A percentile compares a stretch with the other conserved stretches of the same genome.
Evolutionary conservation across 768 basidiomycete species (phyloP).

Genomic region (Krasilnikovozyma curviuscula): DNA sequence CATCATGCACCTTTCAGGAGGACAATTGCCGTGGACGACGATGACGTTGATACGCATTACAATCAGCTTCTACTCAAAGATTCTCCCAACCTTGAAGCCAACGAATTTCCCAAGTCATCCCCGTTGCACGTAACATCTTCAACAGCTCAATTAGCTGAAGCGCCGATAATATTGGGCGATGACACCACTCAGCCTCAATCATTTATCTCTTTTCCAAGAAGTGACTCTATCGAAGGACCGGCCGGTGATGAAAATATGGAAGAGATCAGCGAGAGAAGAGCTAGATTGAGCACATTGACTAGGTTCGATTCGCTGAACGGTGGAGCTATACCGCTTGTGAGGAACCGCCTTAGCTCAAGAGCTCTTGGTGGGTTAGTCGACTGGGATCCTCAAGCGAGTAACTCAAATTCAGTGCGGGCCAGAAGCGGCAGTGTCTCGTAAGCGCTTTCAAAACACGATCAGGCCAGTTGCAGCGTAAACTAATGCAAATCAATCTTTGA

Average conservation of each 20-base stretch:
- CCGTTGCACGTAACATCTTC: background rate
- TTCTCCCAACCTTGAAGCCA: background rate
- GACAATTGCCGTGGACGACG: constrained; percentile 26
- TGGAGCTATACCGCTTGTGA: background rate
- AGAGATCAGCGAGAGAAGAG: background rate
- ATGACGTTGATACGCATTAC: constrained; percentile 2
- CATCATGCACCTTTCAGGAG: constrained; percentile 28
- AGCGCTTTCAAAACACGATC: too few relatives aligned
- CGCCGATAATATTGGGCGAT: background rate
- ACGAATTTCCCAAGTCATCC: background rate
- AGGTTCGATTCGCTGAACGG: background rate
- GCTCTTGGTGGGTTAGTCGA: too few relatives aligned
- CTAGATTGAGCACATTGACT: background rate
- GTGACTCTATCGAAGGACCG: too few relatives aligned
- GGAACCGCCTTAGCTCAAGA: background rate
- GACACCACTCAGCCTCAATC: background rate
- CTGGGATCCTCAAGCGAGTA: too few relatives aligned
- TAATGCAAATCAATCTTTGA: background rate
- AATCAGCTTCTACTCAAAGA: background rate
- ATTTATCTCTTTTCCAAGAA: constrained; percentile 3
- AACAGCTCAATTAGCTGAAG: background rate
- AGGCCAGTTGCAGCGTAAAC: background rate
- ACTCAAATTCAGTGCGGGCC: too few relatives aligned
- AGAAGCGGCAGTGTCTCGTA: too few relatives aligned
- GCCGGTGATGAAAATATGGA: background rate